Conservation (phyloP, 2,329 filamentous ascomycete species). For the Lecanicillium sp. region DNA sequence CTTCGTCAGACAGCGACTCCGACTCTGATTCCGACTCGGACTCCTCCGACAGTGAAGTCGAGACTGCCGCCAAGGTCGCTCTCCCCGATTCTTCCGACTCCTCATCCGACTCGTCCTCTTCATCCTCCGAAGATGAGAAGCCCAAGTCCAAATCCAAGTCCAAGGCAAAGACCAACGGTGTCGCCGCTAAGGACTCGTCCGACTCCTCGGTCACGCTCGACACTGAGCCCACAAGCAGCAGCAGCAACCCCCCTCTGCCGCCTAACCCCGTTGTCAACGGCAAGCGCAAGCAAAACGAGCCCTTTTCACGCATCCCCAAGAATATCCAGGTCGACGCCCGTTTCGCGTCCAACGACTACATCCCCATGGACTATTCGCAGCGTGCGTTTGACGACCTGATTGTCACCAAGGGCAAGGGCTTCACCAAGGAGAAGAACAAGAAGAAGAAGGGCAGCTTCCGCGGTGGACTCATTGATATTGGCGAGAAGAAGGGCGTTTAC, state of each 20-base stretch:
- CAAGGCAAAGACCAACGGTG: slow-evolving; percentile 11
- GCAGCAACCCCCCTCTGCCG: slow-evolving; percentile 41
- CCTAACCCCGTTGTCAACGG: slow-evolving; percentile 35
- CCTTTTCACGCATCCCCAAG: slow-evolving; percentile 70
- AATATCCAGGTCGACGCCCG: slow-evolving; percentile 59
- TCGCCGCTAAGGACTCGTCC: slow-evolving; percentile 23
- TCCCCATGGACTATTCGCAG: slow-evolving; percentile 80
- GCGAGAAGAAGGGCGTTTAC: slow-evolving; percentile 78
- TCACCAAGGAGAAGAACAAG: slow-evolving; percentile 99
- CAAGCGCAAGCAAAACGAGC: slow-evolving; percentile 52
- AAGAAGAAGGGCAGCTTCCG: slow-evolving; percentile 88
- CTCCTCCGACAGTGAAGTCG: slow-evolving; percentile 5
- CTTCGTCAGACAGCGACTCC: slow-evolving; percentile 15
- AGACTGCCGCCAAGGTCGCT: slow-evolving; percentile 23
- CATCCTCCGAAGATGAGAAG: slow-evolving; percentile 12
- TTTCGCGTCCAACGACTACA: slow-evolving; percentile 73
- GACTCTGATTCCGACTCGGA: slow-evolving; percentile 25
- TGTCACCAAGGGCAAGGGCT: slow-evolving; percentile 89
- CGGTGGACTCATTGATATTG: slow-evolving; percentile 79
- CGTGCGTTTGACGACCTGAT: slow-evolving; percentile 82
- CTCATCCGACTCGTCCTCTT: slow-evolving; percentile 15
- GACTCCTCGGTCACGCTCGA: slow-evolving; percentile 44
- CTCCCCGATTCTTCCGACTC: slow-evolving; percentile 28
- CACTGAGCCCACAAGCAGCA: slow-evolving; percentile 26
- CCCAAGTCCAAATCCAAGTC: slow-evolving; percentile 15